Evolutionary conservation across 2,329 filamentous ascomycete genomes (phyloP), one percentile per base, ranked within the genome.

Genomic region (Fusarium caatingaense): DNA sequence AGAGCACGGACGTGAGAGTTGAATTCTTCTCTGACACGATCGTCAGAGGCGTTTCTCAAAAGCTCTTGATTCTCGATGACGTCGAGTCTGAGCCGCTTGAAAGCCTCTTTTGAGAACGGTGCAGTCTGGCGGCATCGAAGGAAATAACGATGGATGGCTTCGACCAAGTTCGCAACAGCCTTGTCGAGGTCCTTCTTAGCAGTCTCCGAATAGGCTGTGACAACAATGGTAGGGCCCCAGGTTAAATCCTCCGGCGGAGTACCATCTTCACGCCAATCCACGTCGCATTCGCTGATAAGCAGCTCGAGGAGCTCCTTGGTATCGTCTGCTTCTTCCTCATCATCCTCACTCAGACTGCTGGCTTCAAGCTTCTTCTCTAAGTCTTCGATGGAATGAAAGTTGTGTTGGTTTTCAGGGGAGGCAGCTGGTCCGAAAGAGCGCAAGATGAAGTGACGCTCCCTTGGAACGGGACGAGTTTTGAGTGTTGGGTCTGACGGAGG

Each of bases 11-110:
- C 37, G 27, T 61, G 27, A 13, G 64, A 41, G 30, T 69, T 69
- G 30, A 65, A 60, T 27, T 68, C 66, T 41, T 69, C 66, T 37
- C 64, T 58, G 23, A 69, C 46, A 21, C 64, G 64, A 16, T 68
- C 60, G 20, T 68, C 53, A 8, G 64, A 69, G n/a, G 56, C 64
- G 44, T 59, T 46, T 28, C 65, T 46, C 10, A 69, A 53, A 2
- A 56, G 4, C 2, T 61, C 56, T 25, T 50, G 61, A 15, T 59
- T 23, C 44, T 59, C 25, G 2, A 69, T 56, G 18, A 69, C 30
- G 15, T 69, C 56, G 12, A 69, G 21, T 21, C 41, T 54, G 32
- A 69, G 56, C 4, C 56, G 49, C n/a, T 34, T 61, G 18, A 61
- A 61, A 15, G n/a, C 30, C 9, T 69, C 60, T 13, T n/a, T 32